Conservation (phyloP, 176 grass and related monocot species). For the Aegilops bicornis region DNA sequence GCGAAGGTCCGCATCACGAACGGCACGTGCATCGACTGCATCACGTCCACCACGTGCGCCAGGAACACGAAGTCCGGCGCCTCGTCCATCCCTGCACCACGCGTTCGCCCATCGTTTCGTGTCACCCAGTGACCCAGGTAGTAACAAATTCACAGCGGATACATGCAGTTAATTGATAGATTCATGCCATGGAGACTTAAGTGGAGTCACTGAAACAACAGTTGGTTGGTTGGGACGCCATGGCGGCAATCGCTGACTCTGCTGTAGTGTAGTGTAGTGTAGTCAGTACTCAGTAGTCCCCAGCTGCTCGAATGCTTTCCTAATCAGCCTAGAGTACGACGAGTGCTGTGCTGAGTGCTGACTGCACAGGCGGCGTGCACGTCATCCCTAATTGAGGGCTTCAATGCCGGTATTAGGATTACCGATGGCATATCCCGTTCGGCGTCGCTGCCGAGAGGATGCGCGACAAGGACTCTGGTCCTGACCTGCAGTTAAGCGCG, state of each 20-base stretch:
- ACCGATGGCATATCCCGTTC: constrained; percentile 11
- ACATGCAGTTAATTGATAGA: no score
- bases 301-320: not conserved
- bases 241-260: not conserved
- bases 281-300: no score
- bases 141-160: no score
- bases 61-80: constrained; percentile 89
- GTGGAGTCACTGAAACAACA: no score
- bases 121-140: no score
- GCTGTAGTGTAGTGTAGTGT: not conserved
- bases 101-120: no score
- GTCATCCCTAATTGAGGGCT: not conserved
- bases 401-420: no score
- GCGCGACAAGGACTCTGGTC: not conserved
- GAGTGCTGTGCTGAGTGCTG: no score
- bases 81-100: constrained; percentile 42
- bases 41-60: constrained; percentile 78
- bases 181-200: no score
- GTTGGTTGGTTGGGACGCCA: not conserved
- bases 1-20: constrained; percentile 60
- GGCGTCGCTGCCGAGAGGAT: not conserved
- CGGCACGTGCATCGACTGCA: constrained; percentile 64
- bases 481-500: not conserved
- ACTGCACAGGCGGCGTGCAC: not conserved
- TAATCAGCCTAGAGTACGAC: no score